phyloP scores from a whole-genome alignment of 2,329 filamentous ascomycete genomes.

The Aspergillus texensis region DNA sequence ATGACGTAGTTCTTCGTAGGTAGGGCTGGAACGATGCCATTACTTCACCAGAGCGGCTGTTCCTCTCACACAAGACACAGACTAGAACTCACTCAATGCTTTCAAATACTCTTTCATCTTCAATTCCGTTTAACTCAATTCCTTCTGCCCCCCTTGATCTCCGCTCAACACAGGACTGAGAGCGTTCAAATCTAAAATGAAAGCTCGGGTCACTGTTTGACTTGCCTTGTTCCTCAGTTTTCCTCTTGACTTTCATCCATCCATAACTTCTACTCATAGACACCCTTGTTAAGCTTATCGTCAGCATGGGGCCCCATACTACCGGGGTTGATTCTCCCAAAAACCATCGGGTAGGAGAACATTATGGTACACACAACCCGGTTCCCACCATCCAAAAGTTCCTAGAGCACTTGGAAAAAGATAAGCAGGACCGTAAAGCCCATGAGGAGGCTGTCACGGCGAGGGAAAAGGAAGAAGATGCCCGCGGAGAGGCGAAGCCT shows the following conservation, averaged over 20 bases:
- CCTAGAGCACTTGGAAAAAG: slow-evolving; percentile 72
- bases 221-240: not conserved
- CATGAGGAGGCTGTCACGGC: slow-evolving; percentile 16
- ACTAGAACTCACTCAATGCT: not conserved
- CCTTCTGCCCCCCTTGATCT: not conserved
- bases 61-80: not conserved
- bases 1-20: slow-evolving; percentile 39
- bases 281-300: not conserved
- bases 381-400: slow-evolving; percentile 88
- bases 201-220: not conserved
- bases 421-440: slow-evolving; percentile 73
- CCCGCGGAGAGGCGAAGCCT: slow-evolving; percentile 38
- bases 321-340: slow-evolving; percentile 24
- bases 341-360: slow-evolving; percentile 59
- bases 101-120: not conserved
- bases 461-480: slow-evolving; percentile 41
- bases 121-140: not conserved
- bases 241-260: not conserved
- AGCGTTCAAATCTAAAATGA: slow-evolving; percentile 2
- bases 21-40: slow-evolving; percentile 5
- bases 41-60: slow-evolving; percentile 8
- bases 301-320: slow-evolving; percentile 20
- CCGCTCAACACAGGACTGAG: not conserved
- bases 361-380: slow-evolving; percentile 81
- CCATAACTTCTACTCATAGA: not conserved